Conservation (phyloP, 129 eudicot species). For the Arctium lappa region DNA sequence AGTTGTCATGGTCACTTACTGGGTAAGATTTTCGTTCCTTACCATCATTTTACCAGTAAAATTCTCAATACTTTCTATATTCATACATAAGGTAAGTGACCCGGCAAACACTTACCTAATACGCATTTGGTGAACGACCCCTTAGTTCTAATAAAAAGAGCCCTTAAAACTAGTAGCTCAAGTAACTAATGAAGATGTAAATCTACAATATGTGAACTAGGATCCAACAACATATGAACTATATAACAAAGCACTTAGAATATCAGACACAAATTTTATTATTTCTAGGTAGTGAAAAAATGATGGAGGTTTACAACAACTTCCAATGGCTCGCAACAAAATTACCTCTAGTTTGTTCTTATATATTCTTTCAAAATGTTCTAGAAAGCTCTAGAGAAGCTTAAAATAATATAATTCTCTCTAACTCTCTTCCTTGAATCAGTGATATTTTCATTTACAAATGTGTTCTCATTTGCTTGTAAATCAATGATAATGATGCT, state of each 20-base stretch:
- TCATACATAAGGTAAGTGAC: too few species aligned
- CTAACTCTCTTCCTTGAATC: slow-evolving; percentile 33
- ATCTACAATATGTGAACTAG: not conserved
- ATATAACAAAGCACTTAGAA: not conserved
- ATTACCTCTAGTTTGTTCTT: slow-evolving; percentile 61
- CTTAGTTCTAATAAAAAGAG: too few species aligned
- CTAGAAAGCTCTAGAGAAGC: too few species aligned
- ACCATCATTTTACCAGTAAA: too few species aligned
- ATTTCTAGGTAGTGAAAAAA: not conserved
- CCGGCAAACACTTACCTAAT: too few species aligned
- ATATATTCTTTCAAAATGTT: slow-evolving; percentile 46
- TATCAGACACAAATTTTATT: not conserved
- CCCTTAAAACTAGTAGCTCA: not conserved
- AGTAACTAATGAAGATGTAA: not conserved
- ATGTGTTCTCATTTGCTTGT: not conserved
- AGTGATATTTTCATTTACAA: not conserved
- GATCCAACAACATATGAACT: not conserved
- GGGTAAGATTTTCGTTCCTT: too few species aligned
- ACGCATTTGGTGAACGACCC: too few species aligned
- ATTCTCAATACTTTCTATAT: too few species aligned
- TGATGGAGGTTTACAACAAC: not conserved
- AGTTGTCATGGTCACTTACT: too few species aligned
- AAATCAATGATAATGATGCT: slow-evolving; percentile 3
- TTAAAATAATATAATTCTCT: not conserved
- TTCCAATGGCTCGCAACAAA: not conserved